Evolutionary conservation across 2,329 filamentous ascomycete species (phyloP), one percentile per base, ranked within the genome.

Genomic region (Epichloe gansuensis): DNA sequence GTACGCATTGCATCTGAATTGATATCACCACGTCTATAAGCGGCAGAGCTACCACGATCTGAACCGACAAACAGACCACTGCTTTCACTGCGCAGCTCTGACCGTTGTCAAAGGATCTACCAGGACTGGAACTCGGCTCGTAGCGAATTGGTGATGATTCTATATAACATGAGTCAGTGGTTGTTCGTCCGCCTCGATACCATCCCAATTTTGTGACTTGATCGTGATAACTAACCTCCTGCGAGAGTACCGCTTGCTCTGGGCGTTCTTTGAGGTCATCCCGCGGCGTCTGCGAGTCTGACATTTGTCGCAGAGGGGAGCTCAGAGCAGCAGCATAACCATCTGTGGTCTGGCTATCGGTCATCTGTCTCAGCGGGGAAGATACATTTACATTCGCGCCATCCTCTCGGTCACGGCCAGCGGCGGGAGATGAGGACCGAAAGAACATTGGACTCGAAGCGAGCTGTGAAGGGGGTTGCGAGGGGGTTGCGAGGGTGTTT

Each of bases 101-200:
- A 85, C 58, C 84, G 82, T 48, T 78, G 75, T 57, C 71, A 53
- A 77, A 69, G 57, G 73, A 75, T 63, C 81, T 81, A n/a, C 81
- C 83, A 28, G 89, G 88, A 64, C 88, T 95, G 39, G 91, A 95
- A 68, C 89, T 95, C 38, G 89, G 83, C 53, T 88, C 88, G 66
- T 96, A 97, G 66, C 84, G 82, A 59, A 97, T 88, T 1, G 91
- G 91, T 1, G 91, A 97, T 0, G 91, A 97, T 63, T 91, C 91
- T 95, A 59, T 17, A 39, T 7, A 23, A 13, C 47, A 35, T 17
- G 12, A 31, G 38, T 63, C 39, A 62, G 53, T 50, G 39, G 25
- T 34, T 8, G 31, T 25, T 43, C 25, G 7, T n/a, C 3, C 43
- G 38, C 42, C 15, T 17, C 15, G 5, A 25, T 8, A 4, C 3